phyloP scores from a whole-genome alignment of 2,329 filamentous ascomycete genomes.

The Mycosphaerelloides madeirae region DNA sequence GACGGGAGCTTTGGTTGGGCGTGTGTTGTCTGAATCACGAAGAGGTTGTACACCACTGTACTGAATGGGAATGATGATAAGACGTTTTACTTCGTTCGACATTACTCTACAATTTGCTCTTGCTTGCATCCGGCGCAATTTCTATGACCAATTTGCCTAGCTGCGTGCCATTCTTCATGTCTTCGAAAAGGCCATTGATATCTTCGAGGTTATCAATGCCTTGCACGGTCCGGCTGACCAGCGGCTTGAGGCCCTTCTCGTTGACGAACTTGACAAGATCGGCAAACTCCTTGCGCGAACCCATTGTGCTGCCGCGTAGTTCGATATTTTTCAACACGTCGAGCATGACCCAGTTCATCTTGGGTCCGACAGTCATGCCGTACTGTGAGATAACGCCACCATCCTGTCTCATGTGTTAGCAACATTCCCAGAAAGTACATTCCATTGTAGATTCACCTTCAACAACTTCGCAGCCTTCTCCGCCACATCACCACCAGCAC shows the following conservation, averaged over 20 bases:
- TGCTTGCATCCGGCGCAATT: constrained; percentile 40
- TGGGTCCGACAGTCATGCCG: constrained; percentile 83
- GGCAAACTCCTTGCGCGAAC: constrained; percentile 79
- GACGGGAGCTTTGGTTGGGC: constrained; percentile 46
- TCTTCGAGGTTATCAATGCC: constrained; percentile 70
- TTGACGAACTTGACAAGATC: constrained; percentile 84
- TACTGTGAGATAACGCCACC: constrained; percentile 84
- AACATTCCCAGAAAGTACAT: neutral
- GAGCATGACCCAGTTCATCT: constrained; percentile 80
- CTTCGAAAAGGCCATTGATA: constrained; percentile 78
- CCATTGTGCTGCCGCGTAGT: constrained; percentile 82
- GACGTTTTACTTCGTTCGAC: constrained; percentile 2
- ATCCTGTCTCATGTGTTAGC: constrained; percentile 36
- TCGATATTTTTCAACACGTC: constrained; percentile 86
- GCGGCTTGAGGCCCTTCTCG: constrained; percentile 65
- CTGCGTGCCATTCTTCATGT: constrained; percentile 79
- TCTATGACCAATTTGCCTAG: constrained; percentile 91
- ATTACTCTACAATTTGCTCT: constrained; percentile 26
- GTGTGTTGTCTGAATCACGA: constrained; percentile 26
- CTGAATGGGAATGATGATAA: neutral
- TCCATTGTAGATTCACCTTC: constrained; percentile 45
- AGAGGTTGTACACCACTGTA: neutral
- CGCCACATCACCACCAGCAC: constrained; percentile 83
- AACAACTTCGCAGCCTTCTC: constrained; percentile 62
- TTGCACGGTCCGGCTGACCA: constrained; percentile 65